phyloP scores from a whole-genome alignment of 2,329 filamentous ascomycete genomes.

The Ophiostoma ips region DNA sequence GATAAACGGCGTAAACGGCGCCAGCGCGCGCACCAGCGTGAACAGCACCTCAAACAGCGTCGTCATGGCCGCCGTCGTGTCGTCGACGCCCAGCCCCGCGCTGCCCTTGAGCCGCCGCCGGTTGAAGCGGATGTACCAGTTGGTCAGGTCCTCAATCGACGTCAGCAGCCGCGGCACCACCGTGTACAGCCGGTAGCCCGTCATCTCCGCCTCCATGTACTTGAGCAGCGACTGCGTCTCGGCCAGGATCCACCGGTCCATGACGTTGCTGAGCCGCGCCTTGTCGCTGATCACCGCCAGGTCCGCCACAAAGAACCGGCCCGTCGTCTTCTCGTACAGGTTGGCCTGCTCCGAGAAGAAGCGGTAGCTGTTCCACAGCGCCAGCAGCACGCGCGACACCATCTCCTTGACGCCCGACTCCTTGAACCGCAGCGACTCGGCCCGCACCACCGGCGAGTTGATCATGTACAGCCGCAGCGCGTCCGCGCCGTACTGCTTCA shows the following conservation, averaged over 20 bases:
- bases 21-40: constrained; percentile 74
- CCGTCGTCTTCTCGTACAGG: constrained; percentile 72
- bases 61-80: constrained; percentile 83
- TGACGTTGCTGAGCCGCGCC: constrained; percentile 53
- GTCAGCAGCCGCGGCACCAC: constrained; percentile 73
- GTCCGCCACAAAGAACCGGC: constrained; percentile 65
- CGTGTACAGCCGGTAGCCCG: constrained; percentile 52
- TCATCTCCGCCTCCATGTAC: constrained; percentile 90
- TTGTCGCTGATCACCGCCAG: constrained; percentile 33
- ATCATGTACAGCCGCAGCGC: constrained; percentile 90
- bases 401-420: constrained; percentile 89
- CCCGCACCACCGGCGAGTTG: constrained; percentile 88
- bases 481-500: constrained; percentile 81
- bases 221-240: constrained; percentile 81
- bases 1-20: constrained; percentile 91
- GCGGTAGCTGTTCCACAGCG: constrained; percentile 92
- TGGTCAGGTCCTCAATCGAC: constrained; percentile 73
- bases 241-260: constrained; percentile 92
- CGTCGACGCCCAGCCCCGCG: constrained; percentile 64
- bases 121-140: constrained; percentile 97
- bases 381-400: constrained; percentile 77
- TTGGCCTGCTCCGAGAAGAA: constrained; percentile 86
- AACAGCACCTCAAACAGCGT: constrained; percentile 88
- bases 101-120: constrained; percentile 82
- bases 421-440: constrained; percentile 82